These are phyloP conservation scores for Salisapilia sapeloensis DNA, from an alignment of 352 stramenopile genomes.

Conservation along the genomic window DNA sequence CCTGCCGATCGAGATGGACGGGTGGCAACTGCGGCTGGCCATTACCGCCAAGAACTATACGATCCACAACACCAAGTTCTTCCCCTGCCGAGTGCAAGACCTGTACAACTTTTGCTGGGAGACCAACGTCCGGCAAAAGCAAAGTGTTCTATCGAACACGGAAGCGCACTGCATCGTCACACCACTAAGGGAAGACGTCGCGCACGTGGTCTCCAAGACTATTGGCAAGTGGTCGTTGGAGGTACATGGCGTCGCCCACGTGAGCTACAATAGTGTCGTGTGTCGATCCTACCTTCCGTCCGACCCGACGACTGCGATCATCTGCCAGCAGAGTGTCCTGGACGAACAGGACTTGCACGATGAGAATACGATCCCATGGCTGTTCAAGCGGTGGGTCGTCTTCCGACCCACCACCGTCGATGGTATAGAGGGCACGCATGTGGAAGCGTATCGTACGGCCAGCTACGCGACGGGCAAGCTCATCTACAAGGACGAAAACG, in stretches of 20 bases:
- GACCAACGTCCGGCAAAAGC: conserved; percentile 60
- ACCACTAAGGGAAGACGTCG: conserved; percentile 46
- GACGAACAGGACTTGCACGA: conserved; percentile 74
- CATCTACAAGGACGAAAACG: conserved; percentile 82
- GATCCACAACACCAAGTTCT: conserved; percentile 81
- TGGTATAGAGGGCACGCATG: conserved; percentile 54
- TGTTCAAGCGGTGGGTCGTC: conserved; percentile 81
- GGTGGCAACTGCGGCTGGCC: conserved; percentile 64
- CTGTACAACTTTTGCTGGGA: conserved; percentile 81
- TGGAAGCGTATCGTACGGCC: conserved; percentile 69
- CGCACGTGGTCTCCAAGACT: conserved; percentile 72
- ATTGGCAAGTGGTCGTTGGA: conserved; percentile 72
- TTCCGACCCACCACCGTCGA: conserved; percentile 54
- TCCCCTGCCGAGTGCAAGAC: conserved; percentile 53
- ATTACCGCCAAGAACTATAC: conserved; percentile 83
- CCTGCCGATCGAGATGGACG: conserved; percentile 76
- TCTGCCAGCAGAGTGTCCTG: conserved; percentile 73
- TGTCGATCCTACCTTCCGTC: conserved; percentile 24
- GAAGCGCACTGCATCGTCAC: conserved; percentile 73
- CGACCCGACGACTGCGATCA: conserved; percentile 45
- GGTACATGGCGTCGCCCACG: conserved; percentile 66
- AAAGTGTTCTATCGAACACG: conserved; percentile 62
- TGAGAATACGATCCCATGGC: conserved; percentile 61
- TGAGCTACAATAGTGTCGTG: conserved; percentile 78
- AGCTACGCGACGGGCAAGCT: conserved; percentile 67